Conservation (phyloP, 805 yeast species). For the Kodamaea kakaduensis region DNA sequence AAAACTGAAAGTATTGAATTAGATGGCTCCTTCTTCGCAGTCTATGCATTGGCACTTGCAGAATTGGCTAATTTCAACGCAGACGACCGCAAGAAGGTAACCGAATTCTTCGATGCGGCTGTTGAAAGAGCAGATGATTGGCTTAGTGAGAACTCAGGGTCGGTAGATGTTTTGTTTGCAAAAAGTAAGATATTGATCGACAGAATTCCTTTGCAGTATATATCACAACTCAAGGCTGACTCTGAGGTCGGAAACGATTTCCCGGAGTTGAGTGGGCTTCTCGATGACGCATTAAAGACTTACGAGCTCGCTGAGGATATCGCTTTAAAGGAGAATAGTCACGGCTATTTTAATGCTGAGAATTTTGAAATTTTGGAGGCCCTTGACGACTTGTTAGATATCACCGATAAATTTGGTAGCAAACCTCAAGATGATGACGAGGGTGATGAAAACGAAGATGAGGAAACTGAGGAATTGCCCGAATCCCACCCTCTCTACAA, state of each 20-base stretch:
- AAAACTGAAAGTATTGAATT: slow-evolving; percentile 13
- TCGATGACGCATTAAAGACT: slow-evolving; percentile 44
- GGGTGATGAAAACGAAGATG: slow-evolving; percentile 27
- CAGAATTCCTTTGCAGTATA: slow-evolving; percentile 55
- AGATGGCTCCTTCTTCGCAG: slow-evolving; percentile 58
- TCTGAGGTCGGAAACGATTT: slow-evolving; percentile 33
- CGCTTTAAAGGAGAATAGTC: slow-evolving; percentile 21
- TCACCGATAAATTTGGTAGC: slow-evolving; percentile 62
- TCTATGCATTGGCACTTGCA: slow-evolving; percentile 69
- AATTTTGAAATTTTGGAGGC: slow-evolving; percentile 52
- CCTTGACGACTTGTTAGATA: slow-evolving; percentile 65
- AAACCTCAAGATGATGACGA: slow-evolving; percentile 48
- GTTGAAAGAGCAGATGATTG: slow-evolving; percentile 67
- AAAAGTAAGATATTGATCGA: slow-evolving; percentile 52
- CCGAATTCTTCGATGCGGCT: slow-evolving; percentile 65
- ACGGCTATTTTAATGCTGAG: slow-evolving; percentile 35
- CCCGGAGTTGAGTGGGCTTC: slow-evolving; percentile 30
- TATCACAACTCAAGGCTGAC: slow-evolving; percentile 46
- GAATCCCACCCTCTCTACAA: slow-evolving; percentile 55
- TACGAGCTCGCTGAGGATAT: slow-evolving; percentile 43
- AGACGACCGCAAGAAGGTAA: slow-evolving; percentile 41
- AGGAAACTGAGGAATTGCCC: slow-evolving; percentile 18
- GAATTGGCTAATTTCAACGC: slow-evolving; percentile 58
- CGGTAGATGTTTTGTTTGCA: slow-evolving; percentile 47
- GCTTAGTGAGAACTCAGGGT: slow-evolving; percentile 43